phyloP scores from a whole-genome alignment of 352 stramenopile species.

The Phytophthora nicotianae region DNA sequence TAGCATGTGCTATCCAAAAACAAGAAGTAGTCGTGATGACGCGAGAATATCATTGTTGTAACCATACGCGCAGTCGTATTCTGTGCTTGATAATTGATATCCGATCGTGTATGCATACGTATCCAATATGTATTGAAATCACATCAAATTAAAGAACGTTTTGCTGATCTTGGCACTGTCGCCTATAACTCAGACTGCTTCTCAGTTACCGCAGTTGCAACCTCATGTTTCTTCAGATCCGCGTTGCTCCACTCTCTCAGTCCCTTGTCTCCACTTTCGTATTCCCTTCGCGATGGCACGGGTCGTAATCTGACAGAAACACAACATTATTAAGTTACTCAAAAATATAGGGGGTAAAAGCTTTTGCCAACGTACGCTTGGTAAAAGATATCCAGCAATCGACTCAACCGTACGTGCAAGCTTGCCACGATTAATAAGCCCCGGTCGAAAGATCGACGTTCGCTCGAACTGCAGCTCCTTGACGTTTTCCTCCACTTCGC shows the following conservation, averaged over 20 bases:
- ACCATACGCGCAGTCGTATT: no score
- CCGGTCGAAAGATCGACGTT: conserved; percentile 66
- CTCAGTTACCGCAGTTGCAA: neutral
- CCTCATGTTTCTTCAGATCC: conserved; percentile 45
- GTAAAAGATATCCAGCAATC: conserved; percentile 48
- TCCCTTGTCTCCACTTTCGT: conserved; percentile 47
- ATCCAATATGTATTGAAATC: no score
- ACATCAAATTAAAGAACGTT: no score
- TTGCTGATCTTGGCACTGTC: no score
- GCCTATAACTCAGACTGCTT: conserved; percentile 26
- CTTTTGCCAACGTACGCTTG: conserved; percentile 37
- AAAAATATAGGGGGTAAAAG: neutral
- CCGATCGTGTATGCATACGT: no score
- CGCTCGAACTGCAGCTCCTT: conserved; percentile 52
- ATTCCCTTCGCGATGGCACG: conserved; percentile 61
- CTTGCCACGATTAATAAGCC: conserved; percentile 58
- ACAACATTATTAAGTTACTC: neutral
- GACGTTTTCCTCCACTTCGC: conserved; percentile 65
- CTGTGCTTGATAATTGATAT: no score
- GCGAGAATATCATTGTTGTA: no score
- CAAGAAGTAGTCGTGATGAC: no score
- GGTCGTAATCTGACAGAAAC: conserved; percentile 51
- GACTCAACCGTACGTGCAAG: conserved; percentile 55
- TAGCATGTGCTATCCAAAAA: no score
- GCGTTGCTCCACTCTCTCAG: conserved; percentile 53